phyloP scores from a whole-genome alignment of 2,329 filamentous ascomycete genomes.

The Aulographum hederae region DNA sequence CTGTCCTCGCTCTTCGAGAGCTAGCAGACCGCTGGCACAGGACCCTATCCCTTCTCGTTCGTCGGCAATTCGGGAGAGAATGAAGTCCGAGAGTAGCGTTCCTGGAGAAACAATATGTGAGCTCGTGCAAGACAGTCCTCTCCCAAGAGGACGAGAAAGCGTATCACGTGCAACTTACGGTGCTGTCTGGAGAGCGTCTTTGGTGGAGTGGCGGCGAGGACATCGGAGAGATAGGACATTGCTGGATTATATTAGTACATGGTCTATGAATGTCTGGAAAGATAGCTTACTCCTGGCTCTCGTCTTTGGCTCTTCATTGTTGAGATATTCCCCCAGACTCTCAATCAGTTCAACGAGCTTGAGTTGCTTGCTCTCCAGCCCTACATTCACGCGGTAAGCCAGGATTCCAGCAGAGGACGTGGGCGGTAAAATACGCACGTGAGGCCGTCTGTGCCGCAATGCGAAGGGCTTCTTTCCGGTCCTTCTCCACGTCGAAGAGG shows the following conservation, averaged over 20 bases:
- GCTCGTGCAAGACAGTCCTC: too few species aligned
- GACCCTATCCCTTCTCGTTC: slow-evolving; percentile 33
- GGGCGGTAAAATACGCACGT: slow-evolving; percentile 15
- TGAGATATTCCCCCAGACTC: slow-evolving; percentile 47
- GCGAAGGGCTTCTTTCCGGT: slow-evolving; percentile 24
- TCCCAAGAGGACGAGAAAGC: too few species aligned
- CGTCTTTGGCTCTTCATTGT: slow-evolving; percentile 41
- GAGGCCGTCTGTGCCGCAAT: slow-evolving; percentile 24
- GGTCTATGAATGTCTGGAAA: neutral
- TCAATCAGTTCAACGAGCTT: slow-evolving; percentile 45
- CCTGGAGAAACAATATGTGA: too few species aligned
- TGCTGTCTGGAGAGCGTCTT: slow-evolving; percentile 42
- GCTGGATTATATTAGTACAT: slow-evolving; percentile 11
- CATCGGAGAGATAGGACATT: slow-evolving; percentile 31
- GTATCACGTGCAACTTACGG: too few species aligned
- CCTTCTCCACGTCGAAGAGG: slow-evolving; percentile 29
- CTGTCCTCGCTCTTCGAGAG: slow-evolving; percentile 39
- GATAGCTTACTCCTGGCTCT: slow-evolving; percentile 35
- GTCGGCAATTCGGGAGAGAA: slow-evolving; percentile 44
- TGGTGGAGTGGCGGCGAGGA: slow-evolving; percentile 29
- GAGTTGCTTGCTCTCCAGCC: slow-evolving; percentile 38
- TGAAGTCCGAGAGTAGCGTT: slow-evolving; percentile 40
- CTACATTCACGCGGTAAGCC: slow-evolving; percentile 15
- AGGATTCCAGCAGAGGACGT: slow-evolving; percentile 2
- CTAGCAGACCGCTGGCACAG: slow-evolving; percentile 38